A percentile compares a stretch with the other conserved stretches of the same genome.
Conservation (phyloP, 306 rosid genomes). For the Neltuma alba region DNA sequence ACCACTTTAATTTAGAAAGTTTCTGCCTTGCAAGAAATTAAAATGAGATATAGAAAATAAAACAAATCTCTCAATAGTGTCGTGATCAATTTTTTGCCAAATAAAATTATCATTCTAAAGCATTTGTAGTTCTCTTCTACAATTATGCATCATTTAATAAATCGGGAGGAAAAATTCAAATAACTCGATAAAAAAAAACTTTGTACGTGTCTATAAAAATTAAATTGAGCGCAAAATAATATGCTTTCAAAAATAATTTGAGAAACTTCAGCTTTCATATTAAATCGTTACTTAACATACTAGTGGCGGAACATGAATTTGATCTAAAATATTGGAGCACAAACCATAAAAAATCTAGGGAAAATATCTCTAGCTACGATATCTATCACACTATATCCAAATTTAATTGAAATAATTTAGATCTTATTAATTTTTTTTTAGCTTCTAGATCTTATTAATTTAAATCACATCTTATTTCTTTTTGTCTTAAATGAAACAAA, state of each 20-base stretch:
- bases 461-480: not conserved
- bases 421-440: no score
- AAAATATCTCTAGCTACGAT: no score
- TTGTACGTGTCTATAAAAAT: no score
- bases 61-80: not conserved
- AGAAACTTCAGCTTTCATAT: not conserved
- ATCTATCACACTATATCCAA: not conserved
- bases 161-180: no score
- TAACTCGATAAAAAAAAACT: no score
- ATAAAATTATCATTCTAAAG: not conserved
- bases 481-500: not conserved
- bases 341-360: not conserved
- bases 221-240: no score
- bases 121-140: not conserved
- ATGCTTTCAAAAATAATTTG: no score
- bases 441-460: no score
- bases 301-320: not conserved
- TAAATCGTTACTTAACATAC: no score
- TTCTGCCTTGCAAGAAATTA: not conserved
- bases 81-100: not conserved
- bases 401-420: not conserved
- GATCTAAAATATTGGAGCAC: no score
- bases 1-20: not conserved
- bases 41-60: not conserved
- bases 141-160: not conserved